phyloP scores from a whole-genome alignment of 306 rosid genomes.

The Cercis canadensis region DNA sequence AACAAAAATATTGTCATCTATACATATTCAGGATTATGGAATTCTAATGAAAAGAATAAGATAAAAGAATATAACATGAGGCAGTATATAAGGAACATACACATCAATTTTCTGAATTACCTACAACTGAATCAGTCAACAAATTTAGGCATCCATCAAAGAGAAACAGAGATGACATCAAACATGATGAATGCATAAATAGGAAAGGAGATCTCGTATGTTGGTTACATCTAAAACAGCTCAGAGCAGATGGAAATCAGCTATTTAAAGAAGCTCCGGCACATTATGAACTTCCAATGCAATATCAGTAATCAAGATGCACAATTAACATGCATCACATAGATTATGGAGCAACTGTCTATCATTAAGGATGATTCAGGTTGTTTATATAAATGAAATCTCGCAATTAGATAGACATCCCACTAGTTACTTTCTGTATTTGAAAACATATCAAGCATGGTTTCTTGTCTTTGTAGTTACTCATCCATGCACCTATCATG shows the following conservation, averaged over 20 bases:
- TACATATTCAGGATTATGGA: constrained; percentile 17
- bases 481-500: neutral
- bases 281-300: neutral
- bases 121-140: neutral
- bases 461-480: neutral
- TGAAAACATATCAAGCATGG: neutral
- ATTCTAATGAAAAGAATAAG: neutral
- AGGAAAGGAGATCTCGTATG: neutral
- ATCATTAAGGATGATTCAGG: neutral
- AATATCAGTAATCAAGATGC: neutral
- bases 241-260: neutral
- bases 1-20: constrained; percentile 17
- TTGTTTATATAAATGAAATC: neutral
- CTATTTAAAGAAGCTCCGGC: too few relatives aligned
- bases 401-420: neutral
- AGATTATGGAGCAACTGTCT: neutral
- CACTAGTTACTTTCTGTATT: neutral
- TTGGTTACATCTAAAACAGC: neutral
- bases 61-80: neutral
- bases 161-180: constrained; percentile 5
- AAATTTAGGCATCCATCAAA: neutral
- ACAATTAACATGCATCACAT: neutral
- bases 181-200: neutral
- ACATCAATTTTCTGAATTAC: neutral
- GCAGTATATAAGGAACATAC: neutral